Conservation (phyloP, 106 monocot species). For the Alisma plantagoaquatica region DNA sequence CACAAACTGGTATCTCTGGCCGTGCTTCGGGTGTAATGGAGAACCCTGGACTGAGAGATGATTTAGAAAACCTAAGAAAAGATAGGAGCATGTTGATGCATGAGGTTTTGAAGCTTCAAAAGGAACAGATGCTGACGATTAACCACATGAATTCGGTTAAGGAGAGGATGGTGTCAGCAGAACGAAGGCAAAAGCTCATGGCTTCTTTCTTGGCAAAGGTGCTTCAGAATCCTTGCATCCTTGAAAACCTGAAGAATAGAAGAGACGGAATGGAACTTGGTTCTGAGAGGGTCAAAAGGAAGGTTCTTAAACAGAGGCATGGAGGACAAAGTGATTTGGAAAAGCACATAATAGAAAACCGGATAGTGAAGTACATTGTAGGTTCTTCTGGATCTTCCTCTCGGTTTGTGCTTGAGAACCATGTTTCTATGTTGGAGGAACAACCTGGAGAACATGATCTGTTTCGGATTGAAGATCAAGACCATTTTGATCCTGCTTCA, state of each 20-base stretch:
- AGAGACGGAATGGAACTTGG: conserved; percentile 16
- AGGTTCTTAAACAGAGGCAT: conserved; percentile 25
- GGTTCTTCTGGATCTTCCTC: background rate
- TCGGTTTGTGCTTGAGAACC: conserved; percentile 7
- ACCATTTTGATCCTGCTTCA: conserved; percentile 1
- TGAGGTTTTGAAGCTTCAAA: conserved; percentile 35
- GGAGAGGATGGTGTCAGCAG: conserved; percentile 42
- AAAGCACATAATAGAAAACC: conserved; percentile 9
- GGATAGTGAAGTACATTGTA: conserved; percentile 1
- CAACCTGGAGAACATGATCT: conserved; percentile 12
- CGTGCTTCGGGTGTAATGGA: conserved; percentile 20
- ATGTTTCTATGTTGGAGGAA: conserved; percentile 10
- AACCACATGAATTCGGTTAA: conserved; percentile 40
- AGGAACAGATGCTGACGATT: conserved; percentile 36
- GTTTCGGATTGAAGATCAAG: conserved; percentile 9
- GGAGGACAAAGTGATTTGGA: background rate
- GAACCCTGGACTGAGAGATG: conserved; percentile 17
- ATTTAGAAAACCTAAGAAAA: conserved; percentile 33
- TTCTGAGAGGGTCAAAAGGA: too few relatives aligned
- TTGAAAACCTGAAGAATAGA: conserved; percentile 25
- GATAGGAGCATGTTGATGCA: conserved; percentile 40
- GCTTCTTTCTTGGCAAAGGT: conserved; percentile 61
- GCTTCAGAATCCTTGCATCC: conserved; percentile 38
- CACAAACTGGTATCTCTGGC: conserved; percentile 12
- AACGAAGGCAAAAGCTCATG: conserved; percentile 58